Conservation (phyloP, 2,329 filamentous ascomycete genomes). For the Fusarium pseudocircinatum region DNA sequence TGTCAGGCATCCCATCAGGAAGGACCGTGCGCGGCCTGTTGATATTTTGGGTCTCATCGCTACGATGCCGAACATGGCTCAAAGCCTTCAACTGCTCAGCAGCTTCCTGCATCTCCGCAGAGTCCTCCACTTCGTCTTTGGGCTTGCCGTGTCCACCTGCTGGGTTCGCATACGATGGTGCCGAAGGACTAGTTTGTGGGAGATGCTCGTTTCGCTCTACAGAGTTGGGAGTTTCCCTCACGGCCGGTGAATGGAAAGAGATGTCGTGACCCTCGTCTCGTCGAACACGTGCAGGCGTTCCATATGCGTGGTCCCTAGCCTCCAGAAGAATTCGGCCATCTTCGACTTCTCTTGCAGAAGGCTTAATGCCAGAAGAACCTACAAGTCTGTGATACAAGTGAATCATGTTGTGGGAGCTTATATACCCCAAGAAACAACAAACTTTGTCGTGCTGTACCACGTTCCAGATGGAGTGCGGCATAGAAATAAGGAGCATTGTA, state of each 20-base stretch:
- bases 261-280: conserved; percentile 45
- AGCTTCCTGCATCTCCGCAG: conserved; percentile 75
- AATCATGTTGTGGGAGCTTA: conserved; percentile 74
- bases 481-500: conserved; percentile 73
- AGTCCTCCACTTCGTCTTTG: conserved; percentile 61
- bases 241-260: conserved; percentile 35
- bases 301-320: conserved; percentile 58
- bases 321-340: conserved; percentile 67
- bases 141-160: conserved; percentile 41
- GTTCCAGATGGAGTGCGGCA: conserved; percentile 71
- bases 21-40: conserved; percentile 51
- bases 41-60: conserved; percentile 53
- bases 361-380: conserved; percentile 54
- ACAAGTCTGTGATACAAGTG: conserved; percentile 70
- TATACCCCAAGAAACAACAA: conserved; percentile 71
- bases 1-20: conserved; percentile 51
- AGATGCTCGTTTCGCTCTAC: conserved; percentile 40
- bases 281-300: conserved; percentile 44
- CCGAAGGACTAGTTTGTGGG: conserved; percentile 44
- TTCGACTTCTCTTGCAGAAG: conserved; percentile 63
- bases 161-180: conserved; percentile 32
- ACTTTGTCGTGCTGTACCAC: conserved; percentile 73
- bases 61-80: conserved; percentile 68
- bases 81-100: conserved; percentile 73
- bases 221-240: conserved; percentile 37